These are phyloP conservation scores for Lactarius hengduanensis DNA, from an alignment of 768 basidiomycete species.

Conservation along the genomic window DNA sequence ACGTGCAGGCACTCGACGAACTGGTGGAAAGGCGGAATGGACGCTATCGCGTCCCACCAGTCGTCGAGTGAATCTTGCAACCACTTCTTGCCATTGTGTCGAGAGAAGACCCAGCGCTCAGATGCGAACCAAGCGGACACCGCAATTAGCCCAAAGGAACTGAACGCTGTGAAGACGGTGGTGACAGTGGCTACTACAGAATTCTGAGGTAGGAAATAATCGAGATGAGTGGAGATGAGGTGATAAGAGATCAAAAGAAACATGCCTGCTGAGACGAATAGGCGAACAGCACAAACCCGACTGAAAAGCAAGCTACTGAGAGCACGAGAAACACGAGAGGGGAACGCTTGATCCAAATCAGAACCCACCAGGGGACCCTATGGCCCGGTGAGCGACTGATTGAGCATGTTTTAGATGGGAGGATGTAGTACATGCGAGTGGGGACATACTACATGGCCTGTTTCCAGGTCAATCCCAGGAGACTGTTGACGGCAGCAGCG, in stretches of 20 bases:
- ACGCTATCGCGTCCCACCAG: conserved; percentile 34
- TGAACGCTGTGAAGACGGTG: conserved; percentile 72
- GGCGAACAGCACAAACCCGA: conserved; percentile 73
- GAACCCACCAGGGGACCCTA: conserved; percentile 78
- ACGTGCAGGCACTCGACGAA: conserved; percentile 7
- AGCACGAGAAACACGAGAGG: conserved; percentile 81
- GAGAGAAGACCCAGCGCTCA: conserved; percentile 62
- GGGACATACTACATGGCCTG: conserved; percentile 75
- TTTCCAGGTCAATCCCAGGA: conserved; percentile 78
- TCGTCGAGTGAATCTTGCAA: conserved; percentile 58
- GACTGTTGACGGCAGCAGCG: conserved; percentile 71
- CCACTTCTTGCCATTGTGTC: conserved; percentile 68
- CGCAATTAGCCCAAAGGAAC: conserved; percentile 66
- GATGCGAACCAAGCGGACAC: conserved; percentile 75
- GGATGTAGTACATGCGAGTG: conserved; percentile 5
- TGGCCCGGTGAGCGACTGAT: conserved; percentile 69
- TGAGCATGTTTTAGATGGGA: conserved; percentile 16
- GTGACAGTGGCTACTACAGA: conserved; percentile 65
- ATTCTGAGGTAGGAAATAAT: conserved; percentile 40
- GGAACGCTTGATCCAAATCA: conserved; percentile 85
- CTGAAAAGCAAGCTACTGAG: conserved; percentile 80
- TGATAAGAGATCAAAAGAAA: not conserved
- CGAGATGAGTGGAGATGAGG: conserved; percentile 4
- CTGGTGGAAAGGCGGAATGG: conserved; percentile 21
- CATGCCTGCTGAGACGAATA: conserved; percentile 70